Percentiles rank a stretch among this genome's conserved stretches.
Conservation (phyloP, 805 yeast genomes). For the Cyberlindnera subsufficiens region DNA sequence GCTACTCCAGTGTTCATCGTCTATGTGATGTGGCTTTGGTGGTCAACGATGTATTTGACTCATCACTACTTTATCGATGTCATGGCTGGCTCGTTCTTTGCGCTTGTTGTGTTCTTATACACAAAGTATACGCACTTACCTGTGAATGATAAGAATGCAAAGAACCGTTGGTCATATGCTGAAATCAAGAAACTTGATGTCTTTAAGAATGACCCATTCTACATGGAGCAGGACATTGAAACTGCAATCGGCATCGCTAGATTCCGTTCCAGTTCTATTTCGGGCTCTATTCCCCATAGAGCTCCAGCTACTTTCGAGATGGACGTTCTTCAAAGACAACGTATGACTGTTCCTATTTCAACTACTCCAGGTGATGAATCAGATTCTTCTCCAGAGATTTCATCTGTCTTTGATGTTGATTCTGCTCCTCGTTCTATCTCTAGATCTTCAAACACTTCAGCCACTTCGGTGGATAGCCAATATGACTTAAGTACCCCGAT, state of each 20-base stretch:
- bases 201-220: slow-evolving; percentile 29
- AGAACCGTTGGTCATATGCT: slow-evolving; percentile 67
- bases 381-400: slow-evolving; percentile 16
- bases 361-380: slow-evolving; percentile 9
- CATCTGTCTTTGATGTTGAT: slow-evolving; percentile 19
- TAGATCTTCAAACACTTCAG: slow-evolving; percentile 27
- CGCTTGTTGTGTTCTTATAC: slow-evolving; percentile 62
- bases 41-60: slow-evolving; percentile 96
- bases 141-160: slow-evolving; percentile 39
- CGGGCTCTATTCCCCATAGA: background rate
- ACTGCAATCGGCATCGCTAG: slow-evolving; percentile 1
- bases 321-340: slow-evolving; percentile 15
- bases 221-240: slow-evolving; percentile 12
- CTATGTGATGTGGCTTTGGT: slow-evolving; percentile 94
- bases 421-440: slow-evolving; percentile 20
- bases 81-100: slow-evolving; percentile 87
- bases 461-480: slow-evolving; percentile 23
- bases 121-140: slow-evolving; percentile 71
- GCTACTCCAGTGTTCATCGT: slow-evolving; percentile 57
- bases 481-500: slow-evolving; percentile 9
- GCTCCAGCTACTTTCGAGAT: slow-evolving; percentile 21
- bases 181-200: slow-evolving; percentile 31
- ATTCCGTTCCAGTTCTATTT: slow-evolving; percentile 9
- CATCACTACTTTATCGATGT: slow-evolving; percentile 95
- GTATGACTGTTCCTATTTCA: slow-evolving; percentile 4